Conservation (phyloP, 352 stramenopile species). For the Vaucheria bursata region DNA sequence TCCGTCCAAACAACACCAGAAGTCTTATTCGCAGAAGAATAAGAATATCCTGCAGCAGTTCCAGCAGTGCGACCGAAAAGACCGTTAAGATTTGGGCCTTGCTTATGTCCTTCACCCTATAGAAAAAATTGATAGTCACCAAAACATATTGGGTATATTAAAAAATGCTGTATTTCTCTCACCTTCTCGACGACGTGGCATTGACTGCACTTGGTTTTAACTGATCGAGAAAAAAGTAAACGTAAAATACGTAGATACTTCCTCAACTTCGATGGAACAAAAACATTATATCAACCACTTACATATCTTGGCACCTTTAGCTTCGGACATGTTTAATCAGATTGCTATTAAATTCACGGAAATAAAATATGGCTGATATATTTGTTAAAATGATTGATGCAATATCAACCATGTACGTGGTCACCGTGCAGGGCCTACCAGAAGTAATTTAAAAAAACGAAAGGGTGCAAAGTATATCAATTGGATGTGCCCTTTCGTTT, state of each 20-base stretch:
- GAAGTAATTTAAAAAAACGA: no score
- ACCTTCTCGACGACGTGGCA: slow-evolving; percentile 75
- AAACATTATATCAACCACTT: background rate
- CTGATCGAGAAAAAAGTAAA: background rate
- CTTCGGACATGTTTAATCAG: slow-evolving; percentile 19
- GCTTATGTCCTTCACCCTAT: slow-evolving; percentile 86
- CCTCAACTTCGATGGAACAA: background rate
- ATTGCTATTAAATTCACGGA: no score
- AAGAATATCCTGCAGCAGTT: slow-evolving; percentile 90
- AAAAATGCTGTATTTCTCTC: background rate
- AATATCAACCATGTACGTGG: no score
- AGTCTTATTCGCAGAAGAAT: slow-evolving; percentile 98
- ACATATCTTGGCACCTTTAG: slow-evolving; percentile 80
- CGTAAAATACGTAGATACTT: background rate
- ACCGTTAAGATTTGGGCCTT: slow-evolving; percentile 95
- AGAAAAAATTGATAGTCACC: background rate
- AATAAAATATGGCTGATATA: no score
- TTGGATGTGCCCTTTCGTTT: no score
- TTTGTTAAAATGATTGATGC: no score
- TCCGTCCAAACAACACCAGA: slow-evolving; percentile 89
- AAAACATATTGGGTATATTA: background rate
- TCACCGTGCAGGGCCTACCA: no score
- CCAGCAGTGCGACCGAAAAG: slow-evolving; percentile 92
- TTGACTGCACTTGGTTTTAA: slow-evolving; percentile 93
- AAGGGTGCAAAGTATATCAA: no score